Conservation (phyloP, 2,329 filamentous ascomycete genomes). For the Exserohilum rostratum region DNA sequence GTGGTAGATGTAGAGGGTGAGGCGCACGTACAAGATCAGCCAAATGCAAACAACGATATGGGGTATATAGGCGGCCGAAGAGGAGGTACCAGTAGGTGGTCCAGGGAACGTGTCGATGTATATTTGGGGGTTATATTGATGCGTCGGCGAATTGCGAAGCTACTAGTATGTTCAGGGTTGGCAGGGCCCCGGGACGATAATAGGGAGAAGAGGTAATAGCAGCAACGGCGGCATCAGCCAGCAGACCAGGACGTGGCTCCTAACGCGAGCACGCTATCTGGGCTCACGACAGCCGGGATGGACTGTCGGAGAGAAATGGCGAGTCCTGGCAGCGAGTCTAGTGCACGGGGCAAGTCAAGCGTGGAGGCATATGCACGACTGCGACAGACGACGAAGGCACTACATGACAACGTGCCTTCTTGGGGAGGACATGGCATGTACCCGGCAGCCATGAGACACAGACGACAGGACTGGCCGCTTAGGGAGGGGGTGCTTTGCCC, state of each 20-base stretch:
- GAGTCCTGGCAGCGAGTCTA: conserved; percentile 20
- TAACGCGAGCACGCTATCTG: conserved; percentile 31
- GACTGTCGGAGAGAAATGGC: conserved; percentile 30
- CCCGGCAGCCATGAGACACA: conserved; percentile 38
- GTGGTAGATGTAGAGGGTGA: conserved; percentile 12
- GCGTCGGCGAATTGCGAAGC: conserved; percentile 35
- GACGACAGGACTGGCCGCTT: conserved; percentile 27
- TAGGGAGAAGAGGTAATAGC: conserved; percentile 29
- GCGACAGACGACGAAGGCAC: conserved; percentile 27
- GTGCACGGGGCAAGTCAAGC: conserved; percentile 34
- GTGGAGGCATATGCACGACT: conserved; percentile 28
- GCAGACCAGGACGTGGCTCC: conserved; percentile 35
- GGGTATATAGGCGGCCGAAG: conserved; percentile 19
- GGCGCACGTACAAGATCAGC: conserved; percentile 23
- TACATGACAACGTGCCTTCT: conserved; percentile 24
- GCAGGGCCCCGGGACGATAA: conserved; percentile 33
- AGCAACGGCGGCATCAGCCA: conserved; percentile 38
- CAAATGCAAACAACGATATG: conserved; percentile 15
- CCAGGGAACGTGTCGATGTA: conserved; percentile 24
- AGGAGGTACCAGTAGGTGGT: conserved; percentile 27
- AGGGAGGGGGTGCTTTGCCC: conserved; percentile 27
- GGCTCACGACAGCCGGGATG: conserved; percentile 20
- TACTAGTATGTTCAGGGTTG: conserved; percentile 29
- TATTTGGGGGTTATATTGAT: conserved; percentile 29
- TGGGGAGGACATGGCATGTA: conserved; percentile 31